Conservation (phyloP, 2,329 filamentous ascomycete genomes). For the Emmonsia crescens region DNA sequence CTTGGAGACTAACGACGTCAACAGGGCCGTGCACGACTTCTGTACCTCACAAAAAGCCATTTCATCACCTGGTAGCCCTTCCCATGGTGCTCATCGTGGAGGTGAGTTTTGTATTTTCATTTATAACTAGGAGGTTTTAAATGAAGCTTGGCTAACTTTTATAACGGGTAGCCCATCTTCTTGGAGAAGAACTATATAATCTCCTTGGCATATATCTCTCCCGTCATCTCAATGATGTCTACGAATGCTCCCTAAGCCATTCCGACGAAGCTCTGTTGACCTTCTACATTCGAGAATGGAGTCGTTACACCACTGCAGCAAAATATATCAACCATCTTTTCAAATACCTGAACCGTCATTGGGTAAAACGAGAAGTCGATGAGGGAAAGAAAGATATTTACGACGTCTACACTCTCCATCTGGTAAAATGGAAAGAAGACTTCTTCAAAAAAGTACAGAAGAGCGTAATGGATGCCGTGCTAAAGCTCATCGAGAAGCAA, state of each 20-base stretch:
- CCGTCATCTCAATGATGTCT: conserved; percentile 60
- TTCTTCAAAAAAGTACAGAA: conserved; percentile 74
- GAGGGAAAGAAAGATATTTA: conserved; percentile 98
- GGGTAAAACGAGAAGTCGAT: conserved; percentile 98
- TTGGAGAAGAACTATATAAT: conserved; percentile 92
- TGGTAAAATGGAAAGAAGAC: conserved; percentile 90
- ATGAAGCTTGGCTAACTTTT: conserved; percentile 11
- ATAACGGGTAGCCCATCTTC: conserved; percentile 62
- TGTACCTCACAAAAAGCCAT: conserved; percentile 95
- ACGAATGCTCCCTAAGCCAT: conserved; percentile 63
- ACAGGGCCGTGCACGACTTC: conserved; percentile 89
- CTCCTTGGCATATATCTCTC: conserved; percentile 80
- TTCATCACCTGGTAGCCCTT: conserved; percentile 39
- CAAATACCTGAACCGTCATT: conserved; percentile 90
- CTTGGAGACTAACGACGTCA: background rate
- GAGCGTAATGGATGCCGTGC: conserved; percentile 88
- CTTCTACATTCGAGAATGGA: conserved; percentile 97
- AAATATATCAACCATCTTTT: conserved; percentile 98
- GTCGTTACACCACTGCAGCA: conserved; percentile 84
- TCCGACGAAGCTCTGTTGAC: conserved; percentile 78
- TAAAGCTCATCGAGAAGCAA: conserved; percentile 94
- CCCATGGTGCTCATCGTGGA: conserved; percentile 54
- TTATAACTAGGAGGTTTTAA: background rate
- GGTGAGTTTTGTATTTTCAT: conserved; percentile 38
- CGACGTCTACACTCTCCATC: conserved; percentile 92